Conservation (phyloP, 1,284 basidiomycete species). For the Papiliotrema nemorosa region DNA sequence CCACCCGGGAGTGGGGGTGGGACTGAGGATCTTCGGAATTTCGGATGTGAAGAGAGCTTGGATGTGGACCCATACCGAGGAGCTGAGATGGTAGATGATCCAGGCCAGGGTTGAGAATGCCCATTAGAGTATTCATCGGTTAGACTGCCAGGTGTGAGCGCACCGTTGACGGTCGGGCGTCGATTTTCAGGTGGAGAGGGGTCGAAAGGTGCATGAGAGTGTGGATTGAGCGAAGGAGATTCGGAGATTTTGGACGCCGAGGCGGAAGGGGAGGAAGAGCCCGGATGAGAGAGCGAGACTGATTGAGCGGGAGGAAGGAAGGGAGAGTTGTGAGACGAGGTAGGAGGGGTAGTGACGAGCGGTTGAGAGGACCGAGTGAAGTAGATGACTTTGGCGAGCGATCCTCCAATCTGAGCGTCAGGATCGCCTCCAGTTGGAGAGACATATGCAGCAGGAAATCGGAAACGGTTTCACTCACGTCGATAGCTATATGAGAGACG, state of each 20-base stretch:
- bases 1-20: constrained; percentile 86
- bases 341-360: constrained; percentile 39
- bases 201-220: constrained; percentile 21
- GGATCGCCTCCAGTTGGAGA: background rate
- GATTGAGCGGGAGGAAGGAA: constrained; percentile 38
- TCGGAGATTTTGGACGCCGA: constrained; percentile 16
- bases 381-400: constrained; percentile 96
- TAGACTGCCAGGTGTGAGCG: constrained; percentile 67
- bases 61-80: background rate
- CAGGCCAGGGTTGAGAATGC: constrained; percentile 49
- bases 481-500: constrained; percentile 92
- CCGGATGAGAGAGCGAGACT: constrained; percentile 23
- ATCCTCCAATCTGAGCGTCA: constrained; percentile 77
- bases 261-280: constrained; percentile 27
- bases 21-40: constrained; percentile 63
- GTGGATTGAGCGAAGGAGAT: constrained; percentile 20
- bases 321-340: constrained; percentile 37
- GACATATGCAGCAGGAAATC: background rate
- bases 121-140: constrained; percentile 10
- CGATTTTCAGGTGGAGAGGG: constrained; percentile 47
- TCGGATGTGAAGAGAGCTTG: constrained; percentile 53
- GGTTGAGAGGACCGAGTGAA: constrained; percentile 77
- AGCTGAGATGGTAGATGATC: constrained; percentile 46
- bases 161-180: constrained; percentile 59
- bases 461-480: constrained; percentile 59